Conservation (phyloP, 2,329 filamentous ascomycete species). For the Fusarium mangiferae region DNA sequence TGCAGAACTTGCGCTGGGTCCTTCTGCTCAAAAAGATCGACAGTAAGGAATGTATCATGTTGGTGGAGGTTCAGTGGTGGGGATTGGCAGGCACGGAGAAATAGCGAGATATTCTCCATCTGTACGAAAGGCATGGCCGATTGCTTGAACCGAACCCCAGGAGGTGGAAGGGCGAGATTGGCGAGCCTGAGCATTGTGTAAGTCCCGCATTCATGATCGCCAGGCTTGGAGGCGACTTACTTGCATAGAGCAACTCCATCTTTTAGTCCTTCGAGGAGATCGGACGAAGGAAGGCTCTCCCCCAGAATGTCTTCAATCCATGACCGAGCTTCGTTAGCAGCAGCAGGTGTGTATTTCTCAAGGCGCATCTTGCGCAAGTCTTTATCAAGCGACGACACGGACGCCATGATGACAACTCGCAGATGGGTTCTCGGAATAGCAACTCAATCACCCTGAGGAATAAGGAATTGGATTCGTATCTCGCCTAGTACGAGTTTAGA, state of each 20-base stretch:
- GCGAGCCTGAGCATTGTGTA: slow-evolving; percentile 68
- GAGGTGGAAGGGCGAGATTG: slow-evolving; percentile 80
- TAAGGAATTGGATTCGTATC: neutral
- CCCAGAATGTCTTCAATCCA: slow-evolving; percentile 90
- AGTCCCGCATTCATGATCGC: slow-evolving; percentile 26
- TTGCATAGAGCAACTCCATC: slow-evolving; percentile 94
- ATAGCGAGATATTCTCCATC: slow-evolving; percentile 99
- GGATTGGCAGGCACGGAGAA: slow-evolving; percentile 86
- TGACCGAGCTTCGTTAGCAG: slow-evolving; percentile 82
- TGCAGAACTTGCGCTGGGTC: slow-evolving; percentile 96
- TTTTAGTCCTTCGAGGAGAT: slow-evolving; percentile 86
- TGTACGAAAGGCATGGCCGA: slow-evolving; percentile 98
- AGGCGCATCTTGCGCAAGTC: slow-evolving; percentile 94
- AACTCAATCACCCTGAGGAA: neutral
- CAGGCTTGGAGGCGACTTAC: slow-evolving; percentile 59
- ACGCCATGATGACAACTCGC: slow-evolving; percentile 74
- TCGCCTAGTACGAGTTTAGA: slow-evolving; percentile 1
- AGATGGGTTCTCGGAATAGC: neutral
- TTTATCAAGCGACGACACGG: slow-evolving; percentile 91
- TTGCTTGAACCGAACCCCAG: slow-evolving; percentile 88
- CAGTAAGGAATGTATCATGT: slow-evolving; percentile 96
- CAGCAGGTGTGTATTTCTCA: slow-evolving; percentile 90
- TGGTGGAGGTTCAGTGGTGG: slow-evolving; percentile 87
- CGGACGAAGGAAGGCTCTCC: slow-evolving; percentile 75
- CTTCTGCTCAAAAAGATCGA: slow-evolving; percentile 95